Percentiles rank a stretch among this genome's conserved stretches.
These are phyloP conservation scores for Termitomyces bulborhizus DNA, from an alignment of 768 basidiomycete genomes.

Conservation along the genomic window DNA sequence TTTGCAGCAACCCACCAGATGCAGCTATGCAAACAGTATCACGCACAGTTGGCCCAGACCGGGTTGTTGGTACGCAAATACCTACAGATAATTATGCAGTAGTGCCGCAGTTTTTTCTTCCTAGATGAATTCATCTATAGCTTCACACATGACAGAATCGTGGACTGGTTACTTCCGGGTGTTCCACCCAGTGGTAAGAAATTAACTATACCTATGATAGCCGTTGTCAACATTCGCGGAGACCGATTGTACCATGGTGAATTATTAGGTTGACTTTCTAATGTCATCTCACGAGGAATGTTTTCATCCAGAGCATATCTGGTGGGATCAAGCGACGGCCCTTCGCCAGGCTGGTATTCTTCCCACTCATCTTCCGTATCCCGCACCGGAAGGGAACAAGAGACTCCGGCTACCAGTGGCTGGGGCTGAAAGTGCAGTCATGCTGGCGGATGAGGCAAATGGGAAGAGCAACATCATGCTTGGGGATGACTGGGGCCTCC, in stretches of 20 bases:
- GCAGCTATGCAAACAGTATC: constrained; percentile 37
- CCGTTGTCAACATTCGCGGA: constrained; percentile 46
- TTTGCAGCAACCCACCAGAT: constrained; percentile 40
- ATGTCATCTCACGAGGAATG: not conserved
- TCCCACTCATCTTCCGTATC: constrained; percentile 25
- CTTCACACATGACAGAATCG: constrained; percentile 35
- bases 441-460: constrained; percentile 29
- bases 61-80: constrained; percentile 36
- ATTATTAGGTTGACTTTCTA: not conserved
- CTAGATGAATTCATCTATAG: constrained; percentile 47
- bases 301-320: constrained; percentile 30
- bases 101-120: not conserved
- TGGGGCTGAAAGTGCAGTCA: constrained; percentile 29
- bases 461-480: constrained; percentile 34
- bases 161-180: constrained; percentile 47
- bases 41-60: constrained; percentile 45
- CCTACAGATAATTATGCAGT: not conserved
- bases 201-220: constrained; percentile 45
- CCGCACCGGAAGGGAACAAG: constrained; percentile 14
- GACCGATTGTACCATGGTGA: constrained; percentile 32
- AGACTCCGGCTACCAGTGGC: constrained; percentile 29
- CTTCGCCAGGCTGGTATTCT: constrained; percentile 31
- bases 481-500: constrained; percentile 25
- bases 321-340: constrained; percentile 38
- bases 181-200: constrained; percentile 46